Percentiles rank a stretch among this genome's conserved stretches.
Evolutionary conservation across 2,329 filamentous ascomycete species (phyloP).

Genomic region (Aspergillus arachidicola): DNA sequence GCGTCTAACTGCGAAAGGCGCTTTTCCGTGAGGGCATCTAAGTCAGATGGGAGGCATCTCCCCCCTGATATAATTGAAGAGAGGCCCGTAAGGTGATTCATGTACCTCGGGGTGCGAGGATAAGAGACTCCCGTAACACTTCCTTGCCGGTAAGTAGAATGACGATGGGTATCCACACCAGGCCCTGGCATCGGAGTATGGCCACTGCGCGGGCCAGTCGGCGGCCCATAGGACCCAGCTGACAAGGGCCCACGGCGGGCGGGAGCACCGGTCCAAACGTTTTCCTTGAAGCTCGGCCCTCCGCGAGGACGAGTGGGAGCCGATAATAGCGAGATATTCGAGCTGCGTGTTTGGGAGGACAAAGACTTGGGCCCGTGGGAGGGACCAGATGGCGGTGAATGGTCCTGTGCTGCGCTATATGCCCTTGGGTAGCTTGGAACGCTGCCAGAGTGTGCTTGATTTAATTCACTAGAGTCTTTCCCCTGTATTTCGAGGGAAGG

Average conservation of each 20-base stretch:
- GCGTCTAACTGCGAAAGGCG: constrained; percentile 48
- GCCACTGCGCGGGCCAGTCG: constrained; percentile 41
- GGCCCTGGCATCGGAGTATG: constrained; percentile 26
- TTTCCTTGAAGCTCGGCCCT: constrained; percentile 36
- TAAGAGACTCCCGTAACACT: constrained; percentile 39
- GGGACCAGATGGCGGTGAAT: constrained; percentile 41
- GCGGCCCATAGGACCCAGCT: constrained; percentile 33
- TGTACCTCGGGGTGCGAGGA: constrained; percentile 42
- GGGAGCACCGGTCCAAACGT: constrained; percentile 34
- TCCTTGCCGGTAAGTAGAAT: constrained; percentile 39
- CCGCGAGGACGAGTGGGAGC: constrained; percentile 53
- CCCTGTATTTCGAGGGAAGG: constrained; percentile 12
- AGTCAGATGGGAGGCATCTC: constrained; percentile 38
- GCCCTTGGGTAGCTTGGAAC: constrained; percentile 37
- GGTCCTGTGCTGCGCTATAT: constrained; percentile 21
- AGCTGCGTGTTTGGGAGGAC: constrained; percentile 40
- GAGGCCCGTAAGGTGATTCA: constrained; percentile 43
- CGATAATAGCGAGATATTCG: constrained; percentile 44
- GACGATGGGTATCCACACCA: constrained; percentile 35
- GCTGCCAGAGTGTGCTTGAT: constrained; percentile 22
- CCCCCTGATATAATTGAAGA: constrained; percentile 46
- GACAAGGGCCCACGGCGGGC: constrained; percentile 38
- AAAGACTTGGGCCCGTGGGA: constrained; percentile 39
- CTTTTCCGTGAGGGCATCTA: constrained; percentile 46
- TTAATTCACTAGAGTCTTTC: constrained; percentile 16